Conservation (phyloP, 306 rosid genomes). For the Sesbania bispinosa region DNA sequence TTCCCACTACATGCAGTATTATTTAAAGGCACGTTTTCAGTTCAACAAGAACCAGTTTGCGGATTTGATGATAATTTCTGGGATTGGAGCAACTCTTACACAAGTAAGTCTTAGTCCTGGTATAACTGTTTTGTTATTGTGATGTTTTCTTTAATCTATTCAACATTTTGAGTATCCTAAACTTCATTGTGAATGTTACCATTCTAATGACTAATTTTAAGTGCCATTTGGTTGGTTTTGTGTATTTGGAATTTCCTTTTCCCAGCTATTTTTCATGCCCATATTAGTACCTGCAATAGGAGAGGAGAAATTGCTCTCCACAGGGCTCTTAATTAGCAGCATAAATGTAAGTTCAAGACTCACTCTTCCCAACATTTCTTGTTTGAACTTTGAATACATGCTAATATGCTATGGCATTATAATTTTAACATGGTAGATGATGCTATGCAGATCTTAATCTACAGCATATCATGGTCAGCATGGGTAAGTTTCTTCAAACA, state of each 20-base stretch:
- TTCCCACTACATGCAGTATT: constrained; percentile 61
- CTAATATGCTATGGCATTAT: not conserved
- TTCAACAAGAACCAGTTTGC: constrained; percentile 79
- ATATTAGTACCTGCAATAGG: constrained; percentile 49
- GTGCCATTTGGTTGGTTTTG: not conserved
- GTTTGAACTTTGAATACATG: not conserved
- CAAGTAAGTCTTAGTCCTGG: constrained; percentile 50
- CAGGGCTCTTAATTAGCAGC: constrained; percentile 60
- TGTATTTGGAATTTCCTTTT: constrained; percentile 9
- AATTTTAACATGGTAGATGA: too few relatives aligned
- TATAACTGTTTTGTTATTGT: not conserved
- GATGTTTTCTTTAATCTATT: constrained; percentile 16
- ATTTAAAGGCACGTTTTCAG: constrained; percentile 81
- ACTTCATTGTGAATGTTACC: not conserved
- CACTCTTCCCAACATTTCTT: not conserved
- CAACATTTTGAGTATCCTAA: not conserved
- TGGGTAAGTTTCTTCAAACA: constrained; percentile 63
- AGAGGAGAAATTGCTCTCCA: constrained; percentile 71
- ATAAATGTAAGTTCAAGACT: constrained; percentile 40
- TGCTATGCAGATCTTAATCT: constrained; percentile 50
- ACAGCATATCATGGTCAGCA: constrained; percentile 71
- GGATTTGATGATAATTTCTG: constrained; percentile 63
- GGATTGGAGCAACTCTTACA: constrained; percentile 57
- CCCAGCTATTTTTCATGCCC: constrained; percentile 74
- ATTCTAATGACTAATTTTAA: not conserved